Evolutionary conservation across 805 yeast species (phyloP).

Genomic region (Lachancea lanzarotensis): DNA sequence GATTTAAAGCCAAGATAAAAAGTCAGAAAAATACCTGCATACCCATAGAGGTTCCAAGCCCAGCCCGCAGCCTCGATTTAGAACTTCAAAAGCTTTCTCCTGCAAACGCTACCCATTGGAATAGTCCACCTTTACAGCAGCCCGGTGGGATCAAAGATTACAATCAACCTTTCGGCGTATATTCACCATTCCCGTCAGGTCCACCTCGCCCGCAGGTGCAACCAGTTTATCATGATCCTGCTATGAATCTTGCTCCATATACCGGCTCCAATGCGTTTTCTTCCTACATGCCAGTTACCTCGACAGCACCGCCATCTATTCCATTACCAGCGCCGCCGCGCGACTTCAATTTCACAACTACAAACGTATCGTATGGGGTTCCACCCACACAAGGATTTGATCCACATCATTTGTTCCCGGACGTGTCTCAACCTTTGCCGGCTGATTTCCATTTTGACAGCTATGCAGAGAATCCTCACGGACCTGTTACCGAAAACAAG

Average conservation of each 20-base stretch:
- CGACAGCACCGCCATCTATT: neutral
- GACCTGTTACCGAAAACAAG: neutral
- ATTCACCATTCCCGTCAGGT: neutral
- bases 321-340: neutral
- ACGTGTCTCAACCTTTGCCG: slow-evolving; percentile 7
- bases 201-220: neutral
- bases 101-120: neutral
- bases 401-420: slow-evolving; percentile 7
- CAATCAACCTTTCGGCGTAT: neutral
- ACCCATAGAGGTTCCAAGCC: slow-evolving; percentile 6
- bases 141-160: neutral
- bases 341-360: slow-evolving; percentile 5
- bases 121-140: slow-evolving; percentile 1
- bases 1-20: slow-evolving; percentile 3
- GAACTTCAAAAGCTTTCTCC: slow-evolving; percentile 1
- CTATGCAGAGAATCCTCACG: neutral
- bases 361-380: neutral
- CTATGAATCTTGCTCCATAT: neutral
- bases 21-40: slow-evolving; percentile 1
- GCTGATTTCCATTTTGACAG: slow-evolving; percentile 5
- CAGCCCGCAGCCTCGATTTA: neutral
- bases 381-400: neutral
- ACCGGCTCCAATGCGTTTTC: neutral
- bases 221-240: neutral
- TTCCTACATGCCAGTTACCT: neutral